These are phyloP conservation scores for Saccharomycopsis crataegensis DNA, from an alignment of 1,139 yeast species.

Conservation along the genomic window DNA sequence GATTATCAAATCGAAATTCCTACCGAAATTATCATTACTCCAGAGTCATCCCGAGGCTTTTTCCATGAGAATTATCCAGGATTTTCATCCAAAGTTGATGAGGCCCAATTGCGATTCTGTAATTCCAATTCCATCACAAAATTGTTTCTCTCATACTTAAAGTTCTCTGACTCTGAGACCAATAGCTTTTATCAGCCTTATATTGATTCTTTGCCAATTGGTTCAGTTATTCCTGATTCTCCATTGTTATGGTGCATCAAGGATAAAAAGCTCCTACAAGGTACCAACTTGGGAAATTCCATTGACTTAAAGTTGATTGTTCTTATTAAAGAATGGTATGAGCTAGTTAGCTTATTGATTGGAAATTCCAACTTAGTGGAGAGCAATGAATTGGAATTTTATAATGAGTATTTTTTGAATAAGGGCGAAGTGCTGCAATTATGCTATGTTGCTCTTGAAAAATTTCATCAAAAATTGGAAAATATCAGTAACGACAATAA, in stretches of 20 bases:
- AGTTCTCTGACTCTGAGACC: slow-evolving; percentile 1
- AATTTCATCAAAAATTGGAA: neutral
- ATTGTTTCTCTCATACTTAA: slow-evolving; percentile 9
- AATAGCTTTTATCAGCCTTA: slow-evolving; percentile 10
- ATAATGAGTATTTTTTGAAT: slow-evolving; percentile 29
- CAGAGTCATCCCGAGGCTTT: neutral
- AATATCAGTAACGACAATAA: neutral
- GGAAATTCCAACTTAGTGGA: neutral
- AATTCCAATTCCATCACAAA: slow-evolving; percentile 12
- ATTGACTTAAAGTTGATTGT: slow-evolving; percentile 34
- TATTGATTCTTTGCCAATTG: slow-evolving; percentile 15
- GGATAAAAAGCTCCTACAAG: slow-evolving; percentile 6
- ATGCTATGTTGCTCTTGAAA: neutral
- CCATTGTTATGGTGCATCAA: slow-evolving; percentile 16
- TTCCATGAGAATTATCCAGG: slow-evolving; percentile 1
- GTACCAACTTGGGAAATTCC: slow-evolving; percentile 31
- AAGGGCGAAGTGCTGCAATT: slow-evolving; percentile 4
- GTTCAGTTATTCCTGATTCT: slow-evolving; percentile 5
- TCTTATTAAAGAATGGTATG: slow-evolving; percentile 41
- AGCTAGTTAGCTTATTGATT: slow-evolving; percentile 18
- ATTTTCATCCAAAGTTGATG: neutral
- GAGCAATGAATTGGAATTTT: slow-evolving; percentile 30
- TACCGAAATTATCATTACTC: slow-evolving; percentile 4
- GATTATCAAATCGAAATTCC: slow-evolving; percentile 11
- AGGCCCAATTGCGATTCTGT: neutral